Conservation (phyloP, 2,329 filamentous ascomycete species). For the Clonostachys rhizophaga region DNA sequence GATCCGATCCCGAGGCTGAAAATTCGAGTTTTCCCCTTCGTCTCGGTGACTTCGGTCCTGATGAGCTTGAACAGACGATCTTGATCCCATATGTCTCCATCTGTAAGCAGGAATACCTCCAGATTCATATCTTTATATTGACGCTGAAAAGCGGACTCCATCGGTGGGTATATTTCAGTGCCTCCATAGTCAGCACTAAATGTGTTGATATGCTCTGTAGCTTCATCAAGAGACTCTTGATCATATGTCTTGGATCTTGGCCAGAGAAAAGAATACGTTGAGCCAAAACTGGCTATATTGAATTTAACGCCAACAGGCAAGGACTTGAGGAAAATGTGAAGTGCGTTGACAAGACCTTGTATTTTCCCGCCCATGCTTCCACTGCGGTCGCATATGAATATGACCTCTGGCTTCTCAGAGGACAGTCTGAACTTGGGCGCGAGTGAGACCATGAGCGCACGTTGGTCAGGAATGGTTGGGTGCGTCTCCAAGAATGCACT, state of each 20-base stretch:
- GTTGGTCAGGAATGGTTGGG: slow-evolving; percentile 52
- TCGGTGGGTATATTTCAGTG: slow-evolving; percentile 43
- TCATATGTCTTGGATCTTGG: slow-evolving; percentile 38
- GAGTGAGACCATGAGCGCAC: slow-evolving; percentile 65
- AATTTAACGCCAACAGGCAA: slow-evolving; percentile 60
- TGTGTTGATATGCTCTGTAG: slow-evolving; percentile 29
- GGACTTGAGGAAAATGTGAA: slow-evolving; percentile 62
- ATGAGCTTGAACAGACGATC: slow-evolving; percentile 37
- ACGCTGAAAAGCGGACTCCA: slow-evolving; percentile 34
- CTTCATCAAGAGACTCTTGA: slow-evolving; percentile 34
- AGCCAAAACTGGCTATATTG: slow-evolving; percentile 67
- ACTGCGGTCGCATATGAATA: slow-evolving; percentile 72
- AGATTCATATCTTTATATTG: slow-evolving; percentile 39
- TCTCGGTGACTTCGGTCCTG: slow-evolving; percentile 27
- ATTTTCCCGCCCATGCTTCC: slow-evolving; percentile 60
- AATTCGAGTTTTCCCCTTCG: slow-evolving; percentile 38
- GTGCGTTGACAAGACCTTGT: slow-evolving; percentile 43
- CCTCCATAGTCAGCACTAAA: slow-evolving; percentile 46
- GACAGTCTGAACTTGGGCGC: slow-evolving; percentile 65
- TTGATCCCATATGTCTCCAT: slow-evolving; percentile 49
- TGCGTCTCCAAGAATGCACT: slow-evolving; percentile 64
- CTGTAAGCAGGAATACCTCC: slow-evolving; percentile 51
- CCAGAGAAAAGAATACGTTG: slow-evolving; percentile 38
- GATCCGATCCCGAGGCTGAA: slow-evolving; percentile 52
- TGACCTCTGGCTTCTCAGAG: slow-evolving; percentile 51